Conservation (phyloP, 305 asterid species). For the Solanum hybrid region DNA sequence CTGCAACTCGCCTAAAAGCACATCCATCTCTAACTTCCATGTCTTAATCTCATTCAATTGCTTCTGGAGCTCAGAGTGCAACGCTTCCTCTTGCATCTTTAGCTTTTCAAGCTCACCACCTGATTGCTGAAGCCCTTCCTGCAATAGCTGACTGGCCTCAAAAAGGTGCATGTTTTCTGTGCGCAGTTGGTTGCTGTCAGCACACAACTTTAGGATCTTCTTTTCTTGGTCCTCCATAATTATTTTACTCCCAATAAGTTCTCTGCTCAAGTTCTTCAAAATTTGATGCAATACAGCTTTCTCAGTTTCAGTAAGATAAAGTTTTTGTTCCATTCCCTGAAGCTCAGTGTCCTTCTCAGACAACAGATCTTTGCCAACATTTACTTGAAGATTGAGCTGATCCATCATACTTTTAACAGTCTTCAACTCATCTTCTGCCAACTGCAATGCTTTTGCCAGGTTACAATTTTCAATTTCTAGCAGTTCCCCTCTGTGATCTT, state of each 20-base stretch:
- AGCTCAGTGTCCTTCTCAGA: conserved; percentile 35
- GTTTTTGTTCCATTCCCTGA: conserved; percentile 41
- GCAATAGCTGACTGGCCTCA: conserved; percentile 29
- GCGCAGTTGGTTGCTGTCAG: conserved; percentile 33
- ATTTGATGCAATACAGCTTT: conserved; percentile 32
- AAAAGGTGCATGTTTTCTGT: conserved; percentile 29
- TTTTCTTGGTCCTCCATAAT: conserved; percentile 28
- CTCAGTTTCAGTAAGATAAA: conserved; percentile 28
- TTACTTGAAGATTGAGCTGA: conserved; percentile 36
- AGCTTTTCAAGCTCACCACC: conserved; percentile 28
- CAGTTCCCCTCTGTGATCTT: conserved; percentile 33
- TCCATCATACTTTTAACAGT: conserved; percentile 20
- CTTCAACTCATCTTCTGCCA: conserved; percentile 40
- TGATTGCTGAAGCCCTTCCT: conserved; percentile 32
- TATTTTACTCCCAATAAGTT: conserved; percentile 22
- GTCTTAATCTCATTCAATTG: conserved; percentile 33
- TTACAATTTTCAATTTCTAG: conserved; percentile 34
- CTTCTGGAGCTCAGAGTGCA: conserved; percentile 44
- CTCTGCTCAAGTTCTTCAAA: conserved; percentile 35
- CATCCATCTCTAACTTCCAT: conserved; percentile 47
- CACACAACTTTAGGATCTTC: conserved; percentile 33
- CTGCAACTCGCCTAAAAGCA: conserved; percentile 48
- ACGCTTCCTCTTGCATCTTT: conserved; percentile 34
- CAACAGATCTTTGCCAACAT: conserved; percentile 25
- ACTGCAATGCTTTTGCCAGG: conserved; percentile 41